Evolutionary conservation across 805 yeast species (phyloP).

Genomic region (Pichia rugopelliculosa): DNA sequence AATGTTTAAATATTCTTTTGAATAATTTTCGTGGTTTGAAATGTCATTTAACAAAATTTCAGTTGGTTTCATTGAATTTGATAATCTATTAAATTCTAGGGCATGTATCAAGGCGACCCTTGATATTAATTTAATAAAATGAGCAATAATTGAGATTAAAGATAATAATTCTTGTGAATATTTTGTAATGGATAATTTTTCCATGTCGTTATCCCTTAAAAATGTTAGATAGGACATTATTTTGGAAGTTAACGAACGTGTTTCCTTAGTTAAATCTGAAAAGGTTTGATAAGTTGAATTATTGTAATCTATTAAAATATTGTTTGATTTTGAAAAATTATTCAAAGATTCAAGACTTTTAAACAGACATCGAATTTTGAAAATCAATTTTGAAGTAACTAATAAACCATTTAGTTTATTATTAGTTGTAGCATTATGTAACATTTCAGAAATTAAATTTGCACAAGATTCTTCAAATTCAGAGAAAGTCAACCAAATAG

Average conservation of each 20-base stretch:
- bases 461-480: constrained; percentile 90
- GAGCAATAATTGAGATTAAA: constrained; percentile 86
- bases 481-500: constrained; percentile 81
- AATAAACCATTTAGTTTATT: constrained; percentile 59
- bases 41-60: constrained; percentile 54
- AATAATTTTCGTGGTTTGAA: constrained; percentile 35
- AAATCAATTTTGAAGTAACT: constrained; percentile 64
- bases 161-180: constrained; percentile 64
- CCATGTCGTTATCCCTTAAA: constrained; percentile 49
- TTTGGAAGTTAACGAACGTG: constrained; percentile 82
- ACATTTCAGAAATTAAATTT: constrained; percentile 83
- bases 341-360: constrained; percentile 55
- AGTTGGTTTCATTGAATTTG: constrained; percentile 52
- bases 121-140: constrained; percentile 78
- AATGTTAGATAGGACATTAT: constrained; percentile 84
- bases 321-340: constrained; percentile 15
- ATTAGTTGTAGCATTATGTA: constrained; percentile 71
- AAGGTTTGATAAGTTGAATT: constrained; percentile 20
- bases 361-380: constrained; percentile 71
- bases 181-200: constrained; percentile 28
- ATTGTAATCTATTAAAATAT: constrained; percentile 14
- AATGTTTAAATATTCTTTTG: constrained; percentile 28
- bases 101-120: constrained; percentile 76
- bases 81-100: constrained; percentile 52
- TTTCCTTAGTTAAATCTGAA: constrained; percentile 47